Base-by-base conservation (phyloP, 2,329 filamentous ascomycete species). In the Phoma sp. region DNA sequence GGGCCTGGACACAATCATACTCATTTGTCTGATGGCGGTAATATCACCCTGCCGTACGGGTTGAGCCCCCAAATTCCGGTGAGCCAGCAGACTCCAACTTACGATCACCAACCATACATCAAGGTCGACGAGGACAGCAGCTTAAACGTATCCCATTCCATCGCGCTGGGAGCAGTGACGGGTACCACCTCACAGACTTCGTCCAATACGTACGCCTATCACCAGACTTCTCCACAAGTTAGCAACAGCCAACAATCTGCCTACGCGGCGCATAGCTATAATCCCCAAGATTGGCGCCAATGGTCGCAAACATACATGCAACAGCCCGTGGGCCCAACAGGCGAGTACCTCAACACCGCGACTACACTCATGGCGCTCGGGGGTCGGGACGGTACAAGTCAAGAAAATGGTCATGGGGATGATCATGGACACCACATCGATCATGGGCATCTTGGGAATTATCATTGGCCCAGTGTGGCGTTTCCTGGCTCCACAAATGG, bases 341-440 rank as follows among this genome's bases (percentile, higher is more conserved):
- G 67, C 29, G 71, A 75, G 24, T 74, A 72, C 45, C 60, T 76
- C n/a, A 73, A 73, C 52, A 72, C 70, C 23, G 74, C 75, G 25
- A 75, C 66, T 23, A 74, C 74, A 1, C 67, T 77, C 27, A 74
- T 77, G 65, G 68, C 72, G 2, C 62, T 76, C 7, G 67, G 69
- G 4, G 66, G 70, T n/a, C 66, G 71, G 32, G 70, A 71, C 30
- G 55, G 61, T 3, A 58, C 45, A 4, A 52, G 60, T 33, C 64
- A 68, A 39, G 64, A 44, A 32, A 45, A 60, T 4, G 61, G 58
- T 3, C 59, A 53, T 18, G 44, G 38, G 8, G 66, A 67, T 22
- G 60, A 54, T 2, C 48, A 60, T 23, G 60, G 54, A 4, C 48
- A 59, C 5, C 44, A 53, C 8, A 67, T 71, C 6, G 66, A 57